Percentiles rank a stretch among this genome's conserved stretches.
Evolutionary conservation across 148 eudicot species (phyloP).

Genomic region (Spergularia marina): DNA sequence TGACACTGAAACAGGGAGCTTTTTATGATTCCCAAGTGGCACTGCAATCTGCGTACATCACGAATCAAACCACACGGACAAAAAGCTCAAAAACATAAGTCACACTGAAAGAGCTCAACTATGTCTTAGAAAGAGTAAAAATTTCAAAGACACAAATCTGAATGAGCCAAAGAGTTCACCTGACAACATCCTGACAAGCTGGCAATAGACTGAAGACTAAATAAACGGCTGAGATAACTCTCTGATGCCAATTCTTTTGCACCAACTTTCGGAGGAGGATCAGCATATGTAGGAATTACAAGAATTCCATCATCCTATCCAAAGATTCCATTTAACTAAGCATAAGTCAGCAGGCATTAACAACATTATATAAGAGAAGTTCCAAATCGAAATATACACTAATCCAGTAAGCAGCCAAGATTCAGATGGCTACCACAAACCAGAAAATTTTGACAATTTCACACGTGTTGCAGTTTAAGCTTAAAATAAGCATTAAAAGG

Average conservation of each 20-base stretch:
- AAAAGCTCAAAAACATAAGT: neutral
- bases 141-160: neutral
- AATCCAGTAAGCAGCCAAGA: no score
- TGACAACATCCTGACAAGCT: conserved; percentile 98
- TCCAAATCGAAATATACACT: neutral
- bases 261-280: conserved; percentile 73
- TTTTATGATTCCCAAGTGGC: conserved; percentile 73
- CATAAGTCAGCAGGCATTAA: conserved; percentile 1
- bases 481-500: no score
- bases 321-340: conserved; percentile 14
- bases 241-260: conserved; percentile 61
- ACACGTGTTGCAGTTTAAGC: no score
- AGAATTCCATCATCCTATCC: conserved; percentile 81
- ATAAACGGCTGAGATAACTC: conserved; percentile 54
- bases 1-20: conserved; percentile 80
- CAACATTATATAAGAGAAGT: no score
- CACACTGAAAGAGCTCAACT: neutral
- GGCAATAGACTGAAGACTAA: conserved; percentile 65
- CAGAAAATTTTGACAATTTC: no score
- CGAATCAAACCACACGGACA: conserved; percentile 8
- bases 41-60: conserved; percentile 54
- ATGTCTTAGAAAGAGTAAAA: neutral
- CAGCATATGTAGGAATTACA: conserved; percentile 73
- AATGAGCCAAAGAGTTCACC: conserved; percentile 37
- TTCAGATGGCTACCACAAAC: no score